Conservation (phyloP, 768 basidiomycete species). For the Boletellus ananas region DNA sequence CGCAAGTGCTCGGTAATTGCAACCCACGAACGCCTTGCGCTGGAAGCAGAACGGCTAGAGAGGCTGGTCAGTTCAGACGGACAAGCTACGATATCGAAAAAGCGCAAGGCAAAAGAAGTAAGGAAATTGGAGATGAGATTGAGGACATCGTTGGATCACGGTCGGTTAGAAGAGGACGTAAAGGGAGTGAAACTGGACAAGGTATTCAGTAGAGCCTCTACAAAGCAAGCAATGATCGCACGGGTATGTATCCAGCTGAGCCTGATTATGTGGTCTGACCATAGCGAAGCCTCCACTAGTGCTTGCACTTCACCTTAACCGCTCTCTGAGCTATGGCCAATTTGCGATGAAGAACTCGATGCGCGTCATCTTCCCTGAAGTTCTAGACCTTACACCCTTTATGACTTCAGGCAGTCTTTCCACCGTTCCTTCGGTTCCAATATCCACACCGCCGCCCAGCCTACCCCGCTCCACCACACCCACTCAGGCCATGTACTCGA, state of each 20-base stretch:
- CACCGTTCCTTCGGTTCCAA: constrained; percentile 61
- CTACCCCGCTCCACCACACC: constrained; percentile 51
- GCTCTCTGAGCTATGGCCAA: constrained; percentile 79
- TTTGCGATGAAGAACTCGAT: constrained; percentile 82
- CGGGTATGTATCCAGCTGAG: constrained; percentile 45
- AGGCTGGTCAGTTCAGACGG: constrained; percentile 28
- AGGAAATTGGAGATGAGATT: constrained; percentile 61
- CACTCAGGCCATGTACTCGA: constrained; percentile 49
- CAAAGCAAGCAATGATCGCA: constrained; percentile 90
- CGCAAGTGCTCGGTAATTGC: constrained; percentile 83
- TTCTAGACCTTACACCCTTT: constrained; percentile 86
- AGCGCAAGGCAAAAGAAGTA: constrained; percentile 70
- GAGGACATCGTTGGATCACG: constrained; percentile 61
- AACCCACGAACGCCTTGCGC: constrained; percentile 61
- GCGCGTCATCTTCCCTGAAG: constrained; percentile 76
- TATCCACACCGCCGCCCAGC: constrained; percentile 58
- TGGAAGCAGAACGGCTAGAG: constrained; percentile 60
- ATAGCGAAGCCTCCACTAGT: constrained; percentile 71
- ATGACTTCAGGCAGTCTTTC: constrained; percentile 79
- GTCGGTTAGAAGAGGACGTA: constrained; percentile 79
- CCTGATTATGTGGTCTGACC: constrained; percentile 15
- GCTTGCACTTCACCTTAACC: constrained; percentile 86
- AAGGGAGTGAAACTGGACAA: constrained; percentile 79
- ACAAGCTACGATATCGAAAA: constrained; percentile 64
- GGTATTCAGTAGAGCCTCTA: constrained; percentile 68